Evolutionary conservation across 352 stramenopile species (phyloP).

Genomic region (Globisporangium emineosum): DNA sequence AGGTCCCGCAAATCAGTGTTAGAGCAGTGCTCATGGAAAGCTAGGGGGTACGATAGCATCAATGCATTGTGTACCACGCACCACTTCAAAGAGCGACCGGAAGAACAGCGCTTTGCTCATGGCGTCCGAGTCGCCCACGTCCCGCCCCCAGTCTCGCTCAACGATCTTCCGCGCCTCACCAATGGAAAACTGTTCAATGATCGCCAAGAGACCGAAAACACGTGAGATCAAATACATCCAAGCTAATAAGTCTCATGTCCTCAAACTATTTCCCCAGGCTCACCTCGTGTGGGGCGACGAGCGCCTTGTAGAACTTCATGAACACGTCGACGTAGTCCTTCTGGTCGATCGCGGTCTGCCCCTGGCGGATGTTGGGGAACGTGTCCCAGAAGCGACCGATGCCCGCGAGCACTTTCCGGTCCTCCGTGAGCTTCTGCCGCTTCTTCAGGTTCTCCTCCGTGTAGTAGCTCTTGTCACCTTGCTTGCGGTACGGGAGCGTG

Average conservation of each 20-base stretch:
- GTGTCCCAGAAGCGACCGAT: conserved; percentile 75
- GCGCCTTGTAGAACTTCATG: conserved; percentile 80
- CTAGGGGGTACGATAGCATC: neutral
- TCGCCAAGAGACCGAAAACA: neutral
- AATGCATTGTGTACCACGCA: conserved; percentile 5
- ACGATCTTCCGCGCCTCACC: conserved; percentile 67
- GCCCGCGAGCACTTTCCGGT: conserved; percentile 39
- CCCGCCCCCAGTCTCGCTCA: conserved; percentile 69
- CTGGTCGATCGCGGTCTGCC: conserved; percentile 36
- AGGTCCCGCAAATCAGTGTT: neutral
- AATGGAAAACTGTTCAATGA: conserved; percentile 47
- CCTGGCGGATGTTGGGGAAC: conserved; percentile 54
- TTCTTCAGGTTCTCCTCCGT: conserved; percentile 62
- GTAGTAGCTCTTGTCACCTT: conserved; percentile 68
- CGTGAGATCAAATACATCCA: neutral
- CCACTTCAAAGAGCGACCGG: conserved; percentile 72
- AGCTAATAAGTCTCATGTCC: neutral
- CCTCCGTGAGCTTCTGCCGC: conserved; percentile 48
- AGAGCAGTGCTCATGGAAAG: neutral
- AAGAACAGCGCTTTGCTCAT: conserved; percentile 69
- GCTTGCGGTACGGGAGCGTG: conserved; percentile 62
- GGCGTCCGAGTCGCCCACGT: conserved; percentile 38
- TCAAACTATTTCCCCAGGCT: neutral
- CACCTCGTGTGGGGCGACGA: conserved; percentile 59
- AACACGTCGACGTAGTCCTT: conserved; percentile 77